Base-by-base conservation (phyloP, 2,329 filamentous ascomycete species). In the Aspergillus tubingensis region DNA sequence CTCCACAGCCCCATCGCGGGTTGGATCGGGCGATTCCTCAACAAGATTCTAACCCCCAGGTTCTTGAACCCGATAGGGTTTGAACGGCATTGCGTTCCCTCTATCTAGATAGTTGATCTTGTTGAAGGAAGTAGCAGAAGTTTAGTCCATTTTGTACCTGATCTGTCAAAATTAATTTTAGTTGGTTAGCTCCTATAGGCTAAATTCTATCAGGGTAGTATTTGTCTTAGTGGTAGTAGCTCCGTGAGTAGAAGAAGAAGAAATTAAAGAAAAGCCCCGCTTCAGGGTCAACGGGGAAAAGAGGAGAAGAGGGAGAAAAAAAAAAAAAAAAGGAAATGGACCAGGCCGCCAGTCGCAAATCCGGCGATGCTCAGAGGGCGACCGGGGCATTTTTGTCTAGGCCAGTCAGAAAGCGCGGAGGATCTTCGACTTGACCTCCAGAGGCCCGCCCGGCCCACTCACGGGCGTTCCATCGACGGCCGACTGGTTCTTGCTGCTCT, bases 331-430 rank as follows among this genome's bases (percentile, higher is more conserved):
- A 15, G 11, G 32, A 36, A 36, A 36, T 36, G 32, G 32, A 36
- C 32, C 32, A 36, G 32, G 11, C 32, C 32, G 32, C 11, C 32
- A 56, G 38, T 54, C 38, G 27, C 36, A 53, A 51, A 60, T 50
- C 53, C 41, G 41, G 50, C 59, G 51, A 58, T 30, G 38, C 44
- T 48, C 21, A 56, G 39, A 49, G 44, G 44, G 44, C 44, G 44
- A 25, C 57, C 58, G 57, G 58, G 57, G 49, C 59, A 59, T 60
- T 61, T 61, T 59, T 50, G 47, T 57, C 51, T 52, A 63, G 51
- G 59, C 62, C 64, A 67, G 66, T 64, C 54, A 64, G 50, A 60
- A 36, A 64, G 60, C 64, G 64, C 59, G 63, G 66, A 68, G 65
- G 66, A 68, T 68, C 66, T 60, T 67, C 66, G 55, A 60, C 53